These are phyloP conservation scores for Lactarius hengduanensis DNA, from an alignment of 768 basidiomycete genomes.

Conservation along the genomic window DNA sequence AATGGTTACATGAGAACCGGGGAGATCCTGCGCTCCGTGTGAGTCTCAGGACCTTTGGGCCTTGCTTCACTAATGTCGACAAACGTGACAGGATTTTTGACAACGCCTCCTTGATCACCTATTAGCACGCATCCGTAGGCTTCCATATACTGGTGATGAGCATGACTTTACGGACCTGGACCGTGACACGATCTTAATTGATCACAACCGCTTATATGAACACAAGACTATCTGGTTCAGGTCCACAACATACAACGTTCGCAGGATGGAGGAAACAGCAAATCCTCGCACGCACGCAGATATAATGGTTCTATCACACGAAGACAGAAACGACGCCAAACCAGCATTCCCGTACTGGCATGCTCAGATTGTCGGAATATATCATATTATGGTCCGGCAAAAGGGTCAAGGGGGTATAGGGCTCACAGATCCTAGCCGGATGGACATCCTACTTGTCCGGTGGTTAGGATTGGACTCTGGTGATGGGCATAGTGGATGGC, in stretches of 20 bases:
- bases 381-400: constrained; percentile 32
- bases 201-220: background rate
- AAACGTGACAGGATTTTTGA: too few species aligned
- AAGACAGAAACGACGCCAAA: background rate
- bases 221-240: background rate
- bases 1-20: too few species aligned
- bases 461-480: constrained; percentile 14
- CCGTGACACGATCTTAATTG: too few species aligned
- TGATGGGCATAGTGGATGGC: constrained; percentile 7
- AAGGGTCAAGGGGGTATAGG: constrained; percentile 35
- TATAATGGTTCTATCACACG: constrained; percentile 33
- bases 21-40: too few species aligned
- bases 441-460: constrained; percentile 11
- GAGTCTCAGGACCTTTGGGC: too few species aligned
- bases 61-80: too few species aligned
- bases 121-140: too few species aligned
- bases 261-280: background rate
- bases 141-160: too few species aligned
- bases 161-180: too few species aligned
- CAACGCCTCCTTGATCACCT: too few species aligned
- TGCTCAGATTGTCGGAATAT: constrained; percentile 33
- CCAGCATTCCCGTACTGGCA: constrained; percentile 34
- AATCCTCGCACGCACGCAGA: constrained; percentile 20
- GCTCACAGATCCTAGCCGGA: constrained; percentile 26
- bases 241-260: background rate